phyloP scores from a whole-genome alignment of 768 basidiomycete species.

The Mrakia blollopis region DNA sequence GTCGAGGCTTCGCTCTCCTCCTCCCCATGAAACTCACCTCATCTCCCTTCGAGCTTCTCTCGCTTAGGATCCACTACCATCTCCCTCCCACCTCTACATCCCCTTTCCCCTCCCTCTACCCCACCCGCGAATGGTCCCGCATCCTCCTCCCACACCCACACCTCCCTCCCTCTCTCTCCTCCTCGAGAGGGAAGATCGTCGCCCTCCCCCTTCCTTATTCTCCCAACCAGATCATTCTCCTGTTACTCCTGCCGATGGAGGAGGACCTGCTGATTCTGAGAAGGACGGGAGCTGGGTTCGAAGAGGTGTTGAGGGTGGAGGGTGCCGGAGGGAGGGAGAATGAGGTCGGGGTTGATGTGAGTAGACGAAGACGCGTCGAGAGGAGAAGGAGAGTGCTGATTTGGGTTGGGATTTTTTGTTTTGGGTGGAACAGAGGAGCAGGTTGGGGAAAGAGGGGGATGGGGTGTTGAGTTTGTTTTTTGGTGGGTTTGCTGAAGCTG shows the following conservation, averaged over 20 bases:
- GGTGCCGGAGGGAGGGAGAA: background rate
- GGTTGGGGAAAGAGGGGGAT: background rate
- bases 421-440: background rate
- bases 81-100: background rate
- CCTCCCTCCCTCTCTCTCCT: background rate
- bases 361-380: background rate
- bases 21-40: background rate
- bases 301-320: background rate
- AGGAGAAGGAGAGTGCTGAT: background rate
- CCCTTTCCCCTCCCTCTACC: background rate
- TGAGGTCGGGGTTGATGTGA: constrained; percentile 4
- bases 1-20: background rate
- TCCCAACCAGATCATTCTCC: background rate
- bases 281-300: background rate
- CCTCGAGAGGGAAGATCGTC: constrained; percentile 7
- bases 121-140: background rate
- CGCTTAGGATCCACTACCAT: constrained; percentile 6
- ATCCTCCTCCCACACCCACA: background rate
- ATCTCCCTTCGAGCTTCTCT: background rate
- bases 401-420: no score
- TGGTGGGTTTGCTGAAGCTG: background rate
- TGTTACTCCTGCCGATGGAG: background rate
- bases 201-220: no score
- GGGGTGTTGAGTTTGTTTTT: constrained; percentile 4
- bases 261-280: background rate